Percentiles rank a stretch among this genome's conserved stretches.
These are phyloP conservation scores for Moniliophthora roreri DNA, from an alignment of 1,284 basidiomycete species.

Conservation along the genomic window DNA sequence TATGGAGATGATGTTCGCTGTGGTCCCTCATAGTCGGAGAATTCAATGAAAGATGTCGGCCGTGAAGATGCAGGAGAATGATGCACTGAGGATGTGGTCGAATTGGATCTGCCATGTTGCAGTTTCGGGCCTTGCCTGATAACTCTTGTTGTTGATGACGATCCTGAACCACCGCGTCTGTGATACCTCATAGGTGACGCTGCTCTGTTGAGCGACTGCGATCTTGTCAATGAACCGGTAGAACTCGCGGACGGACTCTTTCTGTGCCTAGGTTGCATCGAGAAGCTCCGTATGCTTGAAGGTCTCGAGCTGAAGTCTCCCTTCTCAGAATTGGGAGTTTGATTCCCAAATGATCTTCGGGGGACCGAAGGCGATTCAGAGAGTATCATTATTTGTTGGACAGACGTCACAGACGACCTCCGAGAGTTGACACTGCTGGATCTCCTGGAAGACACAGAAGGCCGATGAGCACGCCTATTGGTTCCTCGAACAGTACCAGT, in stretches of 20 bases:
- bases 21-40: constrained; percentile 58
- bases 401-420: constrained; percentile 67
- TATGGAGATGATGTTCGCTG: constrained; percentile 54
- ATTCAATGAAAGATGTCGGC: constrained; percentile 73
- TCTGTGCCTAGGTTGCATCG: constrained; percentile 57
- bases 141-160: constrained; percentile 63
- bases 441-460: constrained; percentile 69
- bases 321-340: constrained; percentile 77
- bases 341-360: constrained; percentile 66
- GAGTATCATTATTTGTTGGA: constrained; percentile 54
- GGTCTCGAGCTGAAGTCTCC: constrained; percentile 74
- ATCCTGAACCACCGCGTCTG: constrained; percentile 68
- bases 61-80: constrained; percentile 72
- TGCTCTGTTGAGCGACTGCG: constrained; percentile 37
- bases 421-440: constrained; percentile 83
- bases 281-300: constrained; percentile 71
- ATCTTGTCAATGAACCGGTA: constrained; percentile 55
- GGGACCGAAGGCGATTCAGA: constrained; percentile 57
- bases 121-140: constrained; percentile 56
- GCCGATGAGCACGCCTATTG: constrained; percentile 57
- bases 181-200: constrained; percentile 73
- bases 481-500: constrained; percentile 25
- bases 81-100: constrained; percentile 66
- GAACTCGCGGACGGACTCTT: constrained; percentile 79
- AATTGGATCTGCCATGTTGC: constrained; percentile 55